Evolutionary conservation across 306 rosid genomes (phyloP), one percentile per base, ranked within the genome.

Genomic region (Hylodesmum podocarpum): DNA sequence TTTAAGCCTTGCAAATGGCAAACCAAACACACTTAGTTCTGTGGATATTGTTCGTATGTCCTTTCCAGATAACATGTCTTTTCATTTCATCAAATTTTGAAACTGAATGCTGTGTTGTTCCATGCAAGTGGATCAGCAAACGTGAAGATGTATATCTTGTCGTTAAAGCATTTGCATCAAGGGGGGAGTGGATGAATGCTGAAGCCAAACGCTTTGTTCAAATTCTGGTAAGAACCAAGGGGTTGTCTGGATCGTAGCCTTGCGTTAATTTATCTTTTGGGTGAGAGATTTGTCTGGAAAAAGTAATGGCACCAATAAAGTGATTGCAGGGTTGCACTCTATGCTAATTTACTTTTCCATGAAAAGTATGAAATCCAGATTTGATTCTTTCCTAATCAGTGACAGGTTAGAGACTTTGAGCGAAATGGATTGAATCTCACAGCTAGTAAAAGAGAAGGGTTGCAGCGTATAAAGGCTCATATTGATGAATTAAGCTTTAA

Each of bases 321-420:
- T 40, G 72, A 37, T 49, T 70, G 27, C 58, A 34, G 24, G 22
- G n/a, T 78, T 72, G 43, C 70, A 43, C 9, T 37, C 41, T 44
- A 41, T 65, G 39, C 47, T 53, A 80, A n/a, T 76, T 68, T 68
- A 68, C 29, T 73, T 55, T 65, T 73, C 44, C 63, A 51, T 65
- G 24, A 47, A 41, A 62, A 44, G 44, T 39, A 66, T 58, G 58
- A 81, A 73, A 86, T 78, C 75, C 76, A 66, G 86, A 80, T 85
- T 85, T 95, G 91, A 95, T 95, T 88, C 81, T 88, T 83, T 84
- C 86, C 83, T 61, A 76, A 89, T 86, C 96, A 92, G 97, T 95
- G 97, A 95, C 99, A 95, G 99, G 88, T 95, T 80, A 87, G 92
- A 86, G 97, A 95, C 85, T 91, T 89, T 80, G 97, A 95, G 85